Evolutionary conservation across 768 basidiomycete genomes (phyloP), one percentile per base, ranked within the genome.

Genomic region (Lentinula sp.): DNA sequence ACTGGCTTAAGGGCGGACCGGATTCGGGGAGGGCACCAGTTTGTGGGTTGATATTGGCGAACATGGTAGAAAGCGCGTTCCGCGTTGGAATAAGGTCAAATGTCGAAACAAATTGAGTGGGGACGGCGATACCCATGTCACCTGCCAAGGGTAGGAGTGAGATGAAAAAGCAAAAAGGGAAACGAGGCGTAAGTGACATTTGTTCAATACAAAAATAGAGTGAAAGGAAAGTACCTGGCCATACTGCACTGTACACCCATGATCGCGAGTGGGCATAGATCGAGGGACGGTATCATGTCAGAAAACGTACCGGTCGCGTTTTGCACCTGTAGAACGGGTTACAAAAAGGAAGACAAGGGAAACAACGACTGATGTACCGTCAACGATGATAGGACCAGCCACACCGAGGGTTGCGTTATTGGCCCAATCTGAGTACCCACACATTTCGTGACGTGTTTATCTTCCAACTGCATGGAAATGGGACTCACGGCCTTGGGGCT

Each of bases 51-150:
- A 82, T 79, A 2, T 75, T 75, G 2, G 81, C 73, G 64, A 84
- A 84, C 82, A 84, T 83, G 1, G 83, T 85, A 1, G 80, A 76
- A 3, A 86, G 74, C 0, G 84, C 83, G 62, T 84, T 85, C 16
- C 76, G 73, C 0, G 83, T 83, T 0, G 83, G 80, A 1, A 83
- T 61, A 3, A 86, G 76, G 63, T 85, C 84, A 63, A 81, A 81
- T 0, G 84, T 86, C 0, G 83, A 84, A 0, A 86, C 84, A 62
- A 86, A 85, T 65, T 82, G 79, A 1, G 83, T 78, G 0, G 84
- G 82, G 7, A 84, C 83, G 0, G 83, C 84, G 15, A 57, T 57
- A 8, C 84, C 84, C 84, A 84, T 84, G 65, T 85, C 84, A 39
- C 82, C 81, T 80, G 45, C 40, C 54, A 13, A 18, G 18, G 28